phyloP scores from a whole-genome alignment of 345 rosid genomes.

The Eucalyptus virginea region DNA sequence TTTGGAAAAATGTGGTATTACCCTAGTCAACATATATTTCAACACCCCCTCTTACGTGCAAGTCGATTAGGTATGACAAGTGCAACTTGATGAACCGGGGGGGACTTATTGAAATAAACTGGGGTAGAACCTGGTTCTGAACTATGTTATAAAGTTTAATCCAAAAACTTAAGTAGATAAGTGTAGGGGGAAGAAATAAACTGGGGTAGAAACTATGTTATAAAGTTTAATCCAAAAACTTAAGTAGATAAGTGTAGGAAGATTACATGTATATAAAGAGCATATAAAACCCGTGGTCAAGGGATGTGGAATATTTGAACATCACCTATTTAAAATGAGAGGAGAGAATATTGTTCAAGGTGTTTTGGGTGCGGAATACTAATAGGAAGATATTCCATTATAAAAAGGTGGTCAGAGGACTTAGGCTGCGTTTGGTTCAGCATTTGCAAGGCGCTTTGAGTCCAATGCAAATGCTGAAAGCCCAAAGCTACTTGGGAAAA shows the following conservation, averaged over 20 bases:
- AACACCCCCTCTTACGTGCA: neutral
- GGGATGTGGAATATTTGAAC: neutral
- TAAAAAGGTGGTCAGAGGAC: neutral
- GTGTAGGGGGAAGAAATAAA: too few relatives aligned
- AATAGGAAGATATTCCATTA: neutral
- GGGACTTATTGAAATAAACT: neutral
- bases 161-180: too few relatives aligned
- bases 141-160: too few relatives aligned
- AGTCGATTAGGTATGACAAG: neutral
- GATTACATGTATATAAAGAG: neutral
- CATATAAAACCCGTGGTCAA: neutral
- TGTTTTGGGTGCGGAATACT: neutral
- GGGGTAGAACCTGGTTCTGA: neutral
- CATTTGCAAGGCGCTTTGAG: too few relatives aligned
- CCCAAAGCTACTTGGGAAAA: too few relatives aligned
- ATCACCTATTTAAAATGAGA: neutral
- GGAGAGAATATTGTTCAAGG: neutral
- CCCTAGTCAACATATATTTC: neutral
- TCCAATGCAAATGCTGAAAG: too few relatives aligned
- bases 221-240: neutral
- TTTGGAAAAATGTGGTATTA: neutral
- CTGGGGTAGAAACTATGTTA: neutral
- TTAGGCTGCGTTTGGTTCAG: too few relatives aligned
- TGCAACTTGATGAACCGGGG: neutral
- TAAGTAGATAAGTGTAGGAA: neutral